A percentile compares a stretch with the other conserved stretches of the same genome.
Evolutionary conservation across 768 basidiomycete genomes (phyloP).

Genomic region (Tulasnella sp.): DNA sequence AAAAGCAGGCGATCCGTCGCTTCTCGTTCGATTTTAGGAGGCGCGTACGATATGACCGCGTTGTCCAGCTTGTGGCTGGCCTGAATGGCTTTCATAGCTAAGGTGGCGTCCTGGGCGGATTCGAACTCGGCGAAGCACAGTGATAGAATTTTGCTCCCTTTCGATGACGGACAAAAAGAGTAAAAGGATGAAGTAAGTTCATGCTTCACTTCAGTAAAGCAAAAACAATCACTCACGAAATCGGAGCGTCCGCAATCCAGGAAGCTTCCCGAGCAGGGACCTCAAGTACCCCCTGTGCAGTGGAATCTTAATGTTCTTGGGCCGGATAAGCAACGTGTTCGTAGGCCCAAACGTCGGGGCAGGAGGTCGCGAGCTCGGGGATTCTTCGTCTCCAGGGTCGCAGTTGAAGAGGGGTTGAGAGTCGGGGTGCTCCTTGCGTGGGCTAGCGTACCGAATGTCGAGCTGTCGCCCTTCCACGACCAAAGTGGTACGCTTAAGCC

Average conservation of each 20-base stretch:
- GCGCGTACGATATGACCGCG: background rate
- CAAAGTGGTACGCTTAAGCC: background rate
- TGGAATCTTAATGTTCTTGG: background rate
- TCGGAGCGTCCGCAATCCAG: background rate
- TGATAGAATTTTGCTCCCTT: background rate
- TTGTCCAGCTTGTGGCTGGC: background rate
- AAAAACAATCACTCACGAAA: background rate
- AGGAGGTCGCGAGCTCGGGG: background rate
- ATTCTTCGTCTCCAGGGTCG: background rate
- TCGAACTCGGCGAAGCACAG: constrained; percentile 8
- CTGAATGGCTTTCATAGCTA: background rate
- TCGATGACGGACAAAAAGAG: too few relatives aligned
- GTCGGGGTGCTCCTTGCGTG: background rate
- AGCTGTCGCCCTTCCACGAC: background rate
- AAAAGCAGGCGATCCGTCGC: background rate
- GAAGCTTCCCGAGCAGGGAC: background rate
- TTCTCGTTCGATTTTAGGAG: background rate
- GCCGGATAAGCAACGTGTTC: background rate
- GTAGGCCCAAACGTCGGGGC: background rate
- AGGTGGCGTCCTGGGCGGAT: background rate
- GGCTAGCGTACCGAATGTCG: background rate
- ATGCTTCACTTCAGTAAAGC: too few relatives aligned
- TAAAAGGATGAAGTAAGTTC: too few relatives aligned
- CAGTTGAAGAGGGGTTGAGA: background rate
- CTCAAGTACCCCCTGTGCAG: background rate